Evolutionary conservation across 306 rosid genomes (phyloP), one percentile per base, ranked within the genome.

Genomic region (Sindora glabra): DNA sequence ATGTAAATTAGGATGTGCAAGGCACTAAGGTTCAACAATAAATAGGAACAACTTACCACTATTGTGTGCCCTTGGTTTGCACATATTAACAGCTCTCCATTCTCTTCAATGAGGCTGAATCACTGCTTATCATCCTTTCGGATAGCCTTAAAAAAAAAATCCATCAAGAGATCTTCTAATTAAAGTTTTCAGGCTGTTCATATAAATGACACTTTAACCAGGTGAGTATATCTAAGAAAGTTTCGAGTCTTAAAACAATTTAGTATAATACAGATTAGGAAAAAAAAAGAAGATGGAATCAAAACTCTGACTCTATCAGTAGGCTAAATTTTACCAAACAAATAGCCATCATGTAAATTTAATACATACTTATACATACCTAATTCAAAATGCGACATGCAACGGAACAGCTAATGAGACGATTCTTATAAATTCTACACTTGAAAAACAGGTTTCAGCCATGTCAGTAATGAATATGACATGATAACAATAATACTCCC

Each of bases 11-110:
- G 6, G 32, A 39, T 54, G 37, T 25, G 14, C 10, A 16, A 24
- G 36, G 10, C 21, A 53, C 34, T n/a, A n/a, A n/a, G n/a, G 32
- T 48, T 55, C 8, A 50, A 36, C 23, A 49, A 42, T 13, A 46
- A 32, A 74, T 48, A 71, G 12, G 4, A n/a, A n/a, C n/a, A n/a
- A n/a, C n/a, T 66, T 71, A 92, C 96, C 68, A 48, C 61, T 55
- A 86, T 40, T 29, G 96, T 76, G 73, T 92, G 99, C 68, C 96
- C 99, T 83, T 92, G 96, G 71, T 89, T 92, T 53, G 96, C 95
- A 21, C 96, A 87, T 56, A 92, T 86, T 18, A 86, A 73, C 53
- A 84, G 74, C 65, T 86, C 95, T 54, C 84, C 94, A 33, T 83
- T 75, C 56, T 92, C 96, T 81, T 92, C 95, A 52, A 79, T 52